Percentiles rank a stretch among this genome's conserved stretches.
Conservation (phyloP, 2,329 filamentous ascomycete genomes). For the Trichothecium sympodiale region DNA sequence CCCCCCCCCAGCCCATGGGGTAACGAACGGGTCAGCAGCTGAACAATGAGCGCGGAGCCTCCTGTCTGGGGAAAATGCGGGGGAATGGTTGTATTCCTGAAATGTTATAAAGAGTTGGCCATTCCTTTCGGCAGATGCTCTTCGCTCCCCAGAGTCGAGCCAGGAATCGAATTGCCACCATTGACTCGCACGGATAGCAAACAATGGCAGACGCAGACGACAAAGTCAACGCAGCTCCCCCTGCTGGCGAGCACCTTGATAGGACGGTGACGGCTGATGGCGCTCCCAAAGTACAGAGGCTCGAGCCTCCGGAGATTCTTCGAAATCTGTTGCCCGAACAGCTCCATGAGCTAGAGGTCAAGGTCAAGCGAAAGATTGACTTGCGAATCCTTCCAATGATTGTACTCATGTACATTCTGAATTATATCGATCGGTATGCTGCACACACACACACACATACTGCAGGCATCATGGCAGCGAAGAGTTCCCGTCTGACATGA, state of each 20-base stretch:
- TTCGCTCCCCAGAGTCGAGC: too few relatives aligned
- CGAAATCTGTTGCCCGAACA: conserved; percentile 34
- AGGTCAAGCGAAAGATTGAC: conserved; percentile 51
- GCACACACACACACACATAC: too few relatives aligned
- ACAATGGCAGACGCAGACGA: conserved; percentile 7
- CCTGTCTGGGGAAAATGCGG: too few relatives aligned
- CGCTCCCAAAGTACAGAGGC: conserved; percentile 3
- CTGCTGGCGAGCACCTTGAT: conserved; percentile 17
- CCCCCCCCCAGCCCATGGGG: too few relatives aligned
- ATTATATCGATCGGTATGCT: conserved; percentile 41
- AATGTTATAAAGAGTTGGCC: too few relatives aligned
- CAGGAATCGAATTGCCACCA: too few relatives aligned
- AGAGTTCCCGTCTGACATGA: too few relatives aligned
- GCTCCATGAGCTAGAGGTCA: conserved; percentile 34
- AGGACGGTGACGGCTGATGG: neutral
- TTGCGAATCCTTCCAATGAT: conserved; percentile 47
- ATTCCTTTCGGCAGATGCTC: too few relatives aligned
- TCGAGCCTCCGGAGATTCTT: conserved; percentile 18
- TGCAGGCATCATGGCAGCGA: neutral
- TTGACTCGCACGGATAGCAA: too few relatives aligned
- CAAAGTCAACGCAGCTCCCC: conserved; percentile 33
- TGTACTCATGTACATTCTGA: conserved; percentile 55
- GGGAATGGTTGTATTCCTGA: too few relatives aligned
- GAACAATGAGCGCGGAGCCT: too few relatives aligned
- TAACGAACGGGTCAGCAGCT: too few relatives aligned